A percentile compares a stretch with the other conserved stretches of the same genome.
phyloP scores from a whole-genome alignment of 371 early-diverging fungal species.

The Mortierella sp. region DNA sequence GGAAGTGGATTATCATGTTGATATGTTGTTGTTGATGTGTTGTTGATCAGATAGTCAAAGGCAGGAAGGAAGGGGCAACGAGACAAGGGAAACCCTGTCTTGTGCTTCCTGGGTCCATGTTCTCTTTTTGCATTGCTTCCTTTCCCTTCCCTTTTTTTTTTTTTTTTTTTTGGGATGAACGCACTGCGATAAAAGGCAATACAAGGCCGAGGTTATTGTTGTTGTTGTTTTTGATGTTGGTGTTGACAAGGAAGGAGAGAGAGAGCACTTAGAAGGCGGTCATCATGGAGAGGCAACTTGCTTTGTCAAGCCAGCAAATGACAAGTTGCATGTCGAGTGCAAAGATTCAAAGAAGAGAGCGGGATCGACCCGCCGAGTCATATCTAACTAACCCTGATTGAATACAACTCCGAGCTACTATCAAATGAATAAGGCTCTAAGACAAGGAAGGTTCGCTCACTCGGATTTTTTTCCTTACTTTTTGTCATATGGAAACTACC shows the following conservation, averaged over 20 bases:
- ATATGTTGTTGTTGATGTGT: not conserved
- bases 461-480: not conserved
- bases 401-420: not conserved
- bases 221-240: too few species aligned
- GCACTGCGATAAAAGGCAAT: slow-evolving; percentile 13
- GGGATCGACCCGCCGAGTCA: slow-evolving; percentile 15
- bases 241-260: too few species aligned
- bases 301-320: too few species aligned
- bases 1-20: slow-evolving; percentile 13
- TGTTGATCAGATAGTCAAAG: slow-evolving; percentile 11
- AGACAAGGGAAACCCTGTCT: too few species aligned
- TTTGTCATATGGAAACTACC: slow-evolving; percentile 1
- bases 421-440: slow-evolving; percentile 1
- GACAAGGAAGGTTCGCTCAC: not conserved
- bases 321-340: too few species aligned
- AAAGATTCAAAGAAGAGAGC: not conserved
- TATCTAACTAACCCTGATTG: slow-evolving; percentile 2
- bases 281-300: too few species aligned
- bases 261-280: too few species aligned
- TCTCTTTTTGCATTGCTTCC: not conserved
- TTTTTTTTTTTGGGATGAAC: not conserved
- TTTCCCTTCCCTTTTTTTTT: not conserved
- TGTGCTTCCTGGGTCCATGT: not conserved
- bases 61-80: too few species aligned
- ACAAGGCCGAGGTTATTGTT: not conserved